Percentiles rank a stretch among this genome's conserved stretches.
phyloP scores from a whole-genome alignment of 2,329 filamentous ascomycete genomes.

The Ophiostoma populinum region DNA sequence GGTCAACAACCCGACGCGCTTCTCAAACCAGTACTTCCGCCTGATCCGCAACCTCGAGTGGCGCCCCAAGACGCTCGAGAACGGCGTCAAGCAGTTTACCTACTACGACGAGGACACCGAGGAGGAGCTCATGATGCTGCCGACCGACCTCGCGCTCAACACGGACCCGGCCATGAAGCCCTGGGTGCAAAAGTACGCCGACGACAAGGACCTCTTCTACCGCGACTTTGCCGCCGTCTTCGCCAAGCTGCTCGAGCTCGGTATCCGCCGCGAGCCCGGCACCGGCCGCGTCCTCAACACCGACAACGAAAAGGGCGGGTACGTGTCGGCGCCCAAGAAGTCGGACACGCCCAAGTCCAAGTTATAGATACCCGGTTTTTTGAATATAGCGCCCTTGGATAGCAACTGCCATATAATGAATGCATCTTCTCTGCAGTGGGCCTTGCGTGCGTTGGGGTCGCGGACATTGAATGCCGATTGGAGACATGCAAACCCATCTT shows the following conservation, averaged over 20 bases:
- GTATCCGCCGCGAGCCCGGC: conserved; percentile 36
- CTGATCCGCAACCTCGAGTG: conserved; percentile 1
- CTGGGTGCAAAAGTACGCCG: conserved; percentile 73
- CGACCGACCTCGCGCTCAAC: conserved; percentile 71
- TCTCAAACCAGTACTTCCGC: conserved; percentile 84
- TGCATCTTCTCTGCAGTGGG: no score
- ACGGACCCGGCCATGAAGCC: conserved; percentile 75
- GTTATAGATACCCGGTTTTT: no score
- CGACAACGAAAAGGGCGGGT: conserved; percentile 1
- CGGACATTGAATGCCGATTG: no score
- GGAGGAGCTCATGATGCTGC: conserved; percentile 95
- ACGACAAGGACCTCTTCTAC: conserved; percentile 84
- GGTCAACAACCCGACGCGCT: conserved; percentile 76
- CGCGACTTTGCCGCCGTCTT: conserved; percentile 71
- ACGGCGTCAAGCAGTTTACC: conserved; percentile 61
- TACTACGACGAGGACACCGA: conserved; percentile 52
- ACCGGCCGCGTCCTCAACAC: background rate
- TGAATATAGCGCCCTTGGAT: background rate
- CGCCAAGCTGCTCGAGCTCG: conserved; percentile 76
- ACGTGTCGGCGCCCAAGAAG: conserved; percentile 1
- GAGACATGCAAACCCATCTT: background rate
- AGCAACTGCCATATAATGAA: background rate
- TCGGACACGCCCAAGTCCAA: conserved; percentile 2
- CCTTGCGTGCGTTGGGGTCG: no score
- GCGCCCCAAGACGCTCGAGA: conserved; percentile 49